Conservation (phyloP, 139 green algal genomes). For the Coelastrella sp. region DNA sequence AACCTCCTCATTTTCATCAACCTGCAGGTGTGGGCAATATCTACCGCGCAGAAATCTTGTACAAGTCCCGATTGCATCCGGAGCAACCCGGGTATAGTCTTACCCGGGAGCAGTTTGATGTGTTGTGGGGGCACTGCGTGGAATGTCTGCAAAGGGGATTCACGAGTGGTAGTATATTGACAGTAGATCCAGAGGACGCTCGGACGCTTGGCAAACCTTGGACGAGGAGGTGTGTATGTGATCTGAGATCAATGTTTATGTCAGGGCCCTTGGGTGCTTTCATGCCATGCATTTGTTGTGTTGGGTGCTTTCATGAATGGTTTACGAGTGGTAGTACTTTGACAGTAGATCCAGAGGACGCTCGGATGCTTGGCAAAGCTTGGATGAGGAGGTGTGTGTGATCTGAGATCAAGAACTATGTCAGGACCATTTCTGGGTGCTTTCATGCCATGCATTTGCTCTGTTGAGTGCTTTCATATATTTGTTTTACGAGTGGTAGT, state of each 20-base stretch:
- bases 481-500: conserved; percentile 81
- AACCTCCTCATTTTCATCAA: background rate
- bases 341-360: conserved; percentile 89
- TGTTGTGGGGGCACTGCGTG: conserved; percentile 71
- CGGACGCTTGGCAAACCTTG: conserved; percentile 76
- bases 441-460: too few species aligned
- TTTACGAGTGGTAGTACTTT: conserved; percentile 85
- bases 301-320: conserved; percentile 80
- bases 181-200: conserved; percentile 86
- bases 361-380: conserved; percentile 68
- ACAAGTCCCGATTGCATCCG: conserved; percentile 86
- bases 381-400: conserved; percentile 77
- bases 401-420: too few species aligned
- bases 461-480: conserved; percentile 76
- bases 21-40: conserved; percentile 83
- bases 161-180: conserved; percentile 84
- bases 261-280: background rate
- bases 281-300: conserved; percentile 15
- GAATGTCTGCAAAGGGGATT: conserved; percentile 84
- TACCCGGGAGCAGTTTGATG: conserved; percentile 68
- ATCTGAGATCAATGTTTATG: background rate
- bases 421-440: too few species aligned
- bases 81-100: conserved; percentile 77
- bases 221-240: conserved; percentile 68
- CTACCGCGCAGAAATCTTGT: conserved; percentile 91